Conservation (phyloP, 106 monocot genomes). For the Apostasia shenzhenica region DNA sequence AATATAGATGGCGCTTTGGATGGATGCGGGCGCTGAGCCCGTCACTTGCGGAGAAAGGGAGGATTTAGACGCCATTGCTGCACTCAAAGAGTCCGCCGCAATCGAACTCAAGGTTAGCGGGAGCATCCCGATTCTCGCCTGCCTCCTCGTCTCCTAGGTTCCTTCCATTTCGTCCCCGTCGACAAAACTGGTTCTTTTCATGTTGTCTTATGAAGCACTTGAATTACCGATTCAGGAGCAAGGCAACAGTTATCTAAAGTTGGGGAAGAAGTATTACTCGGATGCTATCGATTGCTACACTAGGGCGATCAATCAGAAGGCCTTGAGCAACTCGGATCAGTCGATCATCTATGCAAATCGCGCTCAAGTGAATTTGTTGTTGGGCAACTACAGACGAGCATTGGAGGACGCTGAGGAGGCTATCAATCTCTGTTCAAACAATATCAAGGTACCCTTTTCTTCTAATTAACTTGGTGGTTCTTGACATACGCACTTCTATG, state of each 20-base stretch:
- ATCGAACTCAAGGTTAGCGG: constrained; percentile 62
- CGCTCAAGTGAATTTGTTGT: constrained; percentile 76
- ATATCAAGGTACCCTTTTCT: constrained; percentile 43
- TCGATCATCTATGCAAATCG: constrained; percentile 79
- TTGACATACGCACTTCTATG: too few species aligned
- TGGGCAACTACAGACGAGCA: constrained; percentile 79
- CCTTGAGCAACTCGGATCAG: constrained; percentile 40
- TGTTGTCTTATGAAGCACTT: not conserved
- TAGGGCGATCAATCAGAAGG: constrained; percentile 81
- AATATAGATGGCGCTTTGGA: constrained; percentile 63
- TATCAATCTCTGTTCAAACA: constrained; percentile 47
- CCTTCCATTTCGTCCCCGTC: not conserved
- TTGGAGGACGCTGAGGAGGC: constrained; percentile 71
- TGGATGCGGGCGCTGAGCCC: constrained; percentile 59
- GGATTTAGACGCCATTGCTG: constrained; percentile 72
- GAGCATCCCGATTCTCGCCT: not conserved
- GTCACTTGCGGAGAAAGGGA: constrained; percentile 59
- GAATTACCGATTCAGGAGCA: constrained; percentile 45
- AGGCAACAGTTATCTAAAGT: constrained; percentile 81
- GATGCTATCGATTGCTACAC: constrained; percentile 84
- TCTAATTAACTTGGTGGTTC: too few species aligned
- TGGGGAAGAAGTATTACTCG: constrained; percentile 78
- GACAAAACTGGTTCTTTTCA: not conserved
- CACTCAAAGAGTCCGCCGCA: constrained; percentile 72
- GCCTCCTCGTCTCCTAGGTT: not conserved